phyloP scores from a whole-genome alignment of 2,329 filamentous ascomycete genomes.

The Beauveria australis region DNA sequence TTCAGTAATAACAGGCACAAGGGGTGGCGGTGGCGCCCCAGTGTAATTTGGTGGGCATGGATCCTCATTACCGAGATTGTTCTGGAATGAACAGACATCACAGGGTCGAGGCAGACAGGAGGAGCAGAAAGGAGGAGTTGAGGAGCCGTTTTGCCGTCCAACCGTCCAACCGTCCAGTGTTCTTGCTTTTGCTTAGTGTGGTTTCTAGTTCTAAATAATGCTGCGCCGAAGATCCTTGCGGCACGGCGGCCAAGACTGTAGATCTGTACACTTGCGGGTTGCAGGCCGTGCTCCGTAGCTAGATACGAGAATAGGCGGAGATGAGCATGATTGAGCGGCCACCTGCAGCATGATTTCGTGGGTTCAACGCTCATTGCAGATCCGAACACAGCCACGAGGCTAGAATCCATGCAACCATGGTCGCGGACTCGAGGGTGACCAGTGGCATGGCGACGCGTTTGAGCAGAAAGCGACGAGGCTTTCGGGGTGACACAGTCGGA shows the following conservation, averaged over 20 bases:
- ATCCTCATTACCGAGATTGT: neutral
- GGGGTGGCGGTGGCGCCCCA: neutral
- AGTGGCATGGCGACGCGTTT: neutral
- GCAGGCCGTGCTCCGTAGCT: neutral
- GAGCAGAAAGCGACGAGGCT: too few relatives aligned
- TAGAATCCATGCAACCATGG: neutral
- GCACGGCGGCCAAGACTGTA: neutral
- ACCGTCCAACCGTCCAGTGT: neutral
- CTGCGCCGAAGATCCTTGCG: neutral
- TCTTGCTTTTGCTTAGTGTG: neutral
- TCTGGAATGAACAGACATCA: neutral
- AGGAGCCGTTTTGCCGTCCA: neutral
- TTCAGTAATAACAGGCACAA: neutral
- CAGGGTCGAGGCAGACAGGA: neutral
- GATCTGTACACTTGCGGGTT: slow-evolving; percentile 3
- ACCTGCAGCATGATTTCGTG: neutral
- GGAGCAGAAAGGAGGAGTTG: neutral
- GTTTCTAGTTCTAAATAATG: neutral
- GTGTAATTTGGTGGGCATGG: slow-evolving; percentile 1
- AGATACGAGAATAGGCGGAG: neutral
- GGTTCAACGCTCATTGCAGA: neutral
- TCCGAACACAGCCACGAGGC: neutral
- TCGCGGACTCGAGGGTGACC: neutral
- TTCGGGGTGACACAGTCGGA: neutral
- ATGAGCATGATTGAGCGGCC: neutral